These are phyloP conservation scores for Neostapfia colusana DNA, from an alignment of 176 grass and related monocot species.

Conservation along the genomic window DNA sequence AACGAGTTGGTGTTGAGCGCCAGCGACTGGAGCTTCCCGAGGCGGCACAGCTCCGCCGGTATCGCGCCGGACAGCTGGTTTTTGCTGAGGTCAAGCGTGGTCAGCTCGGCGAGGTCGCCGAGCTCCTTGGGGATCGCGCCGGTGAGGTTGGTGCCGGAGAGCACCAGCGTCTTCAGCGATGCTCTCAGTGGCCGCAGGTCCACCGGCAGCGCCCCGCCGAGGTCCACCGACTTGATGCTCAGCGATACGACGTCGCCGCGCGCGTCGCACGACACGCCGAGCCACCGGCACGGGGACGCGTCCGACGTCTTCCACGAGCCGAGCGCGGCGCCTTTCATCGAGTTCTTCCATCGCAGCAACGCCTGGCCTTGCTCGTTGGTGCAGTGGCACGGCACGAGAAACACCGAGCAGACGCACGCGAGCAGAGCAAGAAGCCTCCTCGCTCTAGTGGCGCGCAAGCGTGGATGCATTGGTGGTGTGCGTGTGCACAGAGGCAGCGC, in stretches of 20 bases:
- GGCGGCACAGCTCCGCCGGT: conserved; percentile 66
- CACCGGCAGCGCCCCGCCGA: conserved; percentile 64
- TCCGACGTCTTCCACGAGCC: conserved; percentile 63
- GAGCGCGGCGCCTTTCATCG: conserved; percentile 46
- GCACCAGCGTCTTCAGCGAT: conserved; percentile 62
- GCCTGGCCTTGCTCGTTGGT: conserved; percentile 68
- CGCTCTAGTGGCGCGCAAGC: conserved; percentile 16
- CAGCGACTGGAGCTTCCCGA: conserved; percentile 62
- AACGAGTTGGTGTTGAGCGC: conserved; percentile 70
- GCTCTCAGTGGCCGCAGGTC: conserved; percentile 44
- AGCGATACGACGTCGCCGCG: conserved; percentile 51
- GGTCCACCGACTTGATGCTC: conserved; percentile 56
- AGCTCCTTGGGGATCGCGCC: conserved; percentile 66
- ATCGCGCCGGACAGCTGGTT: conserved; percentile 69
- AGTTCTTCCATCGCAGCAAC: conserved; percentile 73
- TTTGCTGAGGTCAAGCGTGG: conserved; percentile 70
- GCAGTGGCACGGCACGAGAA: conserved; percentile 42
- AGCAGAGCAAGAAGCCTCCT: conserved; percentile 43
- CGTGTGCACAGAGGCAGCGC: background rate
- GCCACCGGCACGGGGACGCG: conserved; percentile 67
- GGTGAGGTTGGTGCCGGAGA: conserved; percentile 74
- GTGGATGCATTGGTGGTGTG: conserved; percentile 45
- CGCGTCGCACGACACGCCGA: conserved; percentile 71
- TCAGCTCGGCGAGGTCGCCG: conserved; percentile 48
- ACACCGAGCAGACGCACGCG: conserved; percentile 24